Evolutionary conservation across 225 moss, liverwort and hornwort species (phyloP).

Genomic region (Sphagnum tenellum): DNA sequence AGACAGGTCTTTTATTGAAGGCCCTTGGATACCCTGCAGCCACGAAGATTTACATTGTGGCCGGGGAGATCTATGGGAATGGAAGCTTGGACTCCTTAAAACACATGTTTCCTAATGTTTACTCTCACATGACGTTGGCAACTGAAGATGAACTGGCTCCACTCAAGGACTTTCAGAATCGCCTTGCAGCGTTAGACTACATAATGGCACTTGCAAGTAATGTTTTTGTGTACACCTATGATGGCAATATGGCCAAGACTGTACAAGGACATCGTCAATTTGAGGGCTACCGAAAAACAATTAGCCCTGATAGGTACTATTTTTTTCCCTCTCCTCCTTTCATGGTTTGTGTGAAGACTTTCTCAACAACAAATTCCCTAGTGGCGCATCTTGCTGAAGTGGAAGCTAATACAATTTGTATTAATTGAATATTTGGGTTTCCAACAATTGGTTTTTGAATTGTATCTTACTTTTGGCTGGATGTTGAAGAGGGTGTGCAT

Average conservation of each 20-base stretch:
- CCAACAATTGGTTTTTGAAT: too few species aligned
- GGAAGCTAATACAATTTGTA: too few species aligned
- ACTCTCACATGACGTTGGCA: constrained; percentile 46
- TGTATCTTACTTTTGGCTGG: neutral
- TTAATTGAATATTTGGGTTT: too few species aligned
- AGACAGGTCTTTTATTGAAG: constrained; percentile 48
- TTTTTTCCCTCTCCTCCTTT: neutral
- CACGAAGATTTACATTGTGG: constrained; percentile 67
- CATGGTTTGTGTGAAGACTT: too few species aligned
- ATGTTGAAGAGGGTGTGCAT: neutral
- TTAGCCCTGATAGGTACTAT: constrained; percentile 56
- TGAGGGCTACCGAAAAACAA: constrained; percentile 60
- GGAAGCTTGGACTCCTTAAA: constrained; percentile 39
- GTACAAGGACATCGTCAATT: constrained; percentile 72
- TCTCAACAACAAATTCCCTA: too few species aligned
- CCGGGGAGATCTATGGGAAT: constrained; percentile 61
- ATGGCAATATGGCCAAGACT: constrained; percentile 80
- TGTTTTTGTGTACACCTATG: constrained; percentile 67
- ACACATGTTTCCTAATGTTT: constrained; percentile 34
- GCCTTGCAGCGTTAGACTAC: constrained; percentile 67
- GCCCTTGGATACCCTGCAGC: constrained; percentile 51
- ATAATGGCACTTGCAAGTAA: constrained; percentile 62
- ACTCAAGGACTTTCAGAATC: constrained; percentile 45
- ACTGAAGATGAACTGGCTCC: constrained; percentile 41
- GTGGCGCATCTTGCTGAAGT: too few species aligned